Evolutionary conservation across 768 basidiomycete genomes (phyloP), one percentile per base, ranked within the genome.

Genomic region (Leccinum rimulosum): DNA sequence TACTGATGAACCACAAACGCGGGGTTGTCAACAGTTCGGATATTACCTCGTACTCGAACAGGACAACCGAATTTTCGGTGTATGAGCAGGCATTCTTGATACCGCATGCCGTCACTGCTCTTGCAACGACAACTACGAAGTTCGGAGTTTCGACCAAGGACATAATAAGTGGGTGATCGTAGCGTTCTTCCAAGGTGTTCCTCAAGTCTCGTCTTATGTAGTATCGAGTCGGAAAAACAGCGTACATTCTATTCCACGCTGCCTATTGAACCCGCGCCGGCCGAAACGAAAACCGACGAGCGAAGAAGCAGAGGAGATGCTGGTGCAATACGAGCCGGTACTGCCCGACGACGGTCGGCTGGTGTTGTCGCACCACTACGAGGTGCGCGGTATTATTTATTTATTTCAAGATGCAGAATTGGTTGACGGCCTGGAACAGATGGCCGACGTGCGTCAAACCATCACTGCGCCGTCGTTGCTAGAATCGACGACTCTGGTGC

Each of bases 401-500:
- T 19, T n/a, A 5, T 5, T 9, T 12, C 19, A 45, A 10, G 31
- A 51, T n/a, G 7, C 3, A 30, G 4, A 40, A n/a, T 48, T 12
- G 6, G n/a, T 22, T 57, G 22, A 69, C 10, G 22, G 9, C 19
- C 2, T 47, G 10, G 0, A 22, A 54, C 66, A 93, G 90, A 83
- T 94, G 33, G 81, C 84, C 14, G 84, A 86, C 53, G 79, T 85
- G n/a, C 79, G 81, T 43, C 76, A 78, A 17, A 87, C 98, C 51
- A 64, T 89, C 15, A 88, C 95, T 2, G 82, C 92, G 0, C 91
- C 95, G 0, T 86, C 95, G 1, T 80, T 92, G 3, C 83, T 97
- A 27, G 96, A 98, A 73, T 95, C 93, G 5, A 98, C 94, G 0
- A 94, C 94, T 0, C 75, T 98, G 6, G 83, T 98, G 28, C 86